Base-by-base conservation (phyloP, 1,284 basidiomycete species). In the Cryptococcus amylolentus region DNA sequence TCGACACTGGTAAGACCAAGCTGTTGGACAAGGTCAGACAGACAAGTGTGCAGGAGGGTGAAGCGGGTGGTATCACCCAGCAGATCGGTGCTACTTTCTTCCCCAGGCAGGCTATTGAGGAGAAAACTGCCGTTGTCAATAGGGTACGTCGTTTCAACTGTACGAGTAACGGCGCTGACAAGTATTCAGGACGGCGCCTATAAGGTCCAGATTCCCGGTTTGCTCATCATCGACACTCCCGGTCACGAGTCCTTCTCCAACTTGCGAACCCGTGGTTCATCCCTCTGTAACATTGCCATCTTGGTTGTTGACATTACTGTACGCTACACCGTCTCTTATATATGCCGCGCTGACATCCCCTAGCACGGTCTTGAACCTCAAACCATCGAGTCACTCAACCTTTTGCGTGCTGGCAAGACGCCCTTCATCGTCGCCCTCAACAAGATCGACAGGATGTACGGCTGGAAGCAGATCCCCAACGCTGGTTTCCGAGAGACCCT, bases 1-100 rank as follows among this genome's bases (percentile, higher is more conserved):
- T 99, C 84, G 96, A 99, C 82, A 98, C 95, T 4, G 96, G 96
- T 65, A 99, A 99, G 81, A 99, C 96, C 43, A 98, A 98, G 79
- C 80, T 99, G 49, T 80, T 99, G 64, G 96, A 99, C 79, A 98
- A 98, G 83, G 91, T 99, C 74, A 93, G 96, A 69, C 95, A 98
- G 87, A 98, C 95, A 8, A 98, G 98, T 68, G 96, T 99, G 18
- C 95, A 98, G 81, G 95, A 97, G 77, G 96, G 96, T 58, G 96
- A 99, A 84, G 96, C 96, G 2, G 96, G 96, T 73, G 96, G 96
- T 81, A 99, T 99, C 76, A 99, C 96, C 0, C 96, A 98, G 79
- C 96, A 99, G 76, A 99, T 99, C 67, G 96, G 96, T 82, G 96
- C 96, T n/a, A 99, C 96, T 0, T 99, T 96, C 82, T 98, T 99